A percentile compares a stretch with the other conserved stretches of the same genome.
Evolutionary conservation across 129 eudicot species (phyloP).

Genomic region (Flaveria trinervia): DNA sequence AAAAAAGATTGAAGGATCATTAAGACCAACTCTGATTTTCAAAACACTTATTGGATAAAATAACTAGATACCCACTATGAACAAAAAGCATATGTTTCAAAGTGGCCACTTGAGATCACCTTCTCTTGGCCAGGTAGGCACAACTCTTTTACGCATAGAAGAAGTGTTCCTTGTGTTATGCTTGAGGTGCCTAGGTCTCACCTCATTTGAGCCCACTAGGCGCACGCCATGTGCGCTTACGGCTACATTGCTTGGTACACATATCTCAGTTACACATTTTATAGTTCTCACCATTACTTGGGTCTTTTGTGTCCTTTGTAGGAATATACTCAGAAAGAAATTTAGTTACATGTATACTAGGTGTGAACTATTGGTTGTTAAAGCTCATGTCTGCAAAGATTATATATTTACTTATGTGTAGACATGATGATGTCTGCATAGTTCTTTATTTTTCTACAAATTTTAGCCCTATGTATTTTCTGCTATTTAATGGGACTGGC

Average conservation of each 20-base stretch:
- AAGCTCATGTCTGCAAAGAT: slow-evolving; percentile 13
- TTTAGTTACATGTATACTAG: slow-evolving; percentile 2
- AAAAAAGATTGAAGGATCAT: not conserved
- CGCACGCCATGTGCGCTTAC: not conserved
- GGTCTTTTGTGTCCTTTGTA: not conserved
- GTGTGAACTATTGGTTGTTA: slow-evolving; percentile 10
- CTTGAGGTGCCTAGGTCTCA: not conserved
- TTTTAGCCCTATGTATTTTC: not conserved
- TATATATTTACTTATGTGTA: slow-evolving; percentile 4
- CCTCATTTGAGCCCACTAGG: not conserved
- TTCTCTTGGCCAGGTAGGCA: not conserved
- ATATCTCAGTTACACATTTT: not conserved
- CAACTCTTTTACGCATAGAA: not conserved
- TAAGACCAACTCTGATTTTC: not conserved
- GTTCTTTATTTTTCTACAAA: not conserved
- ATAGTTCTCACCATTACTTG: not conserved
- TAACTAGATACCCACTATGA: not conserved
- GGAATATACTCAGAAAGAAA: not conserved
- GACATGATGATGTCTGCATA: not conserved
- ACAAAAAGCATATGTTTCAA: not conserved
- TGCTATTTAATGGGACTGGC: slow-evolving; percentile 22
- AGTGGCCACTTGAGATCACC: not conserved
- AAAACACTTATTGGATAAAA: not conserved
- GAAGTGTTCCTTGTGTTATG: no score
- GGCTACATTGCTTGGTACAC: not conserved